phyloP scores from a whole-genome alignment of 2,329 filamentous ascomycete species.

The Beauveria sp. region DNA sequence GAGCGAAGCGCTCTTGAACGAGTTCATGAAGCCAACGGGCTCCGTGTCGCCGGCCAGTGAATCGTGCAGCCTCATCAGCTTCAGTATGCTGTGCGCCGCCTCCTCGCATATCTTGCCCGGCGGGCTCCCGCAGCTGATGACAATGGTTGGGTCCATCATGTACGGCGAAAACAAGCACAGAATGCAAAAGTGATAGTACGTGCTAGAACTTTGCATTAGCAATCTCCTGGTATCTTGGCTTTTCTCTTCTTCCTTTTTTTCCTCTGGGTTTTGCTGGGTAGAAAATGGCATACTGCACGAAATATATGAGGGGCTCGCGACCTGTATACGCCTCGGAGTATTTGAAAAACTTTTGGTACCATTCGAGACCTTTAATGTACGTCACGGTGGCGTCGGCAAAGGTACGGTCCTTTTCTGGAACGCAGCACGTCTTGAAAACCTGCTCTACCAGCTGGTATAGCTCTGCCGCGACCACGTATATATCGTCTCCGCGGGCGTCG shows the following conservation, averaged over 20 bases:
- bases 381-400: not conserved
- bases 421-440: slow-evolving; percentile 3
- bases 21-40: not conserved
- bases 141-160: not conserved
- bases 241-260: not conserved
- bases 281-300: not conserved
- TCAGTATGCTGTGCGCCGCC: not conserved
- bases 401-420: not conserved
- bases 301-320: not conserved
- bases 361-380: not conserved
- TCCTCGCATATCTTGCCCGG: not conserved
- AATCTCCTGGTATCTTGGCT: too few species aligned
- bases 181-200: slow-evolving; percentile 8
- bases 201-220: not conserved
- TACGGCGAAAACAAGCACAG: not conserved
- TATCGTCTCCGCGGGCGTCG: not conserved
- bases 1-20: not conserved
- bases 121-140: not conserved
- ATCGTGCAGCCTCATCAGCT: not conserved
- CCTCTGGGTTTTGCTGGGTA: not conserved
- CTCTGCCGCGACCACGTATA: not conserved
- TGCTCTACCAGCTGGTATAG: not conserved
- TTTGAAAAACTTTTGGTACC: slow-evolving; percentile 5
- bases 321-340: not conserved
- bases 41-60: not conserved